phyloP scores from a whole-genome alignment of 176 grass and related monocot species.

The Oryza nivara region DNA sequence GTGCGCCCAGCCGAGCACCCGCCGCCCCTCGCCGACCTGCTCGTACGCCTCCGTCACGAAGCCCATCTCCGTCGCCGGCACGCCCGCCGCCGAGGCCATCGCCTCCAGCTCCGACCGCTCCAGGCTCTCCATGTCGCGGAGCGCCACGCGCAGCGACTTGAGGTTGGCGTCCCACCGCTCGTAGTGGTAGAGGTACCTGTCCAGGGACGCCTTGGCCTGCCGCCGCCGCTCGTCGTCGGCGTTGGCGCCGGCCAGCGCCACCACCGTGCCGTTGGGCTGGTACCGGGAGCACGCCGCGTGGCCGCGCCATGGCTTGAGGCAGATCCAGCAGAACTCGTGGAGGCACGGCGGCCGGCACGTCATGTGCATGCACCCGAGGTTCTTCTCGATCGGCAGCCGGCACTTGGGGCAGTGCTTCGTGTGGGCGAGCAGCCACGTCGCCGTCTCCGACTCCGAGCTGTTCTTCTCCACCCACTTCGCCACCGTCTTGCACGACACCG shows the following conservation, averaged over 20 bases:
- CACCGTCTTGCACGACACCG: conserved; percentile 25
- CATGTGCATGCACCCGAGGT: conserved; percentile 46
- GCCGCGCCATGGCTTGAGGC: conserved; percentile 24
- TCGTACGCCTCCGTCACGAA: conserved; percentile 8
- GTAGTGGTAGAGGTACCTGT: conserved; percentile 50
- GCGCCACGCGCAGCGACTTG: not conserved
- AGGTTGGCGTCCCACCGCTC: conserved; percentile 47
- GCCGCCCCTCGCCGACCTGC: conserved; percentile 19
- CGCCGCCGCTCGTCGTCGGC: not conserved
- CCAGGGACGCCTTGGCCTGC: conserved; percentile 37
- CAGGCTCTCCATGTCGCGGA: not conserved
- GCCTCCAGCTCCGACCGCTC: not conserved
- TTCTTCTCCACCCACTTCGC: conserved; percentile 9
- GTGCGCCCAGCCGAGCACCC: conserved; percentile 42
- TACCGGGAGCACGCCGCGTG: not conserved
- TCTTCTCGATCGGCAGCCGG: conserved; percentile 48
- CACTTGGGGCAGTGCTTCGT: conserved; percentile 48
- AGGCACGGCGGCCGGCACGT: conserved; percentile 24
- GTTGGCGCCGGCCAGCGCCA: not conserved
- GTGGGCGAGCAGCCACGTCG: conserved; percentile 36
- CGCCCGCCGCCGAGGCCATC: not conserved
- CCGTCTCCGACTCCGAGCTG: conserved; percentile 34
- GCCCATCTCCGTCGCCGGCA: not conserved
- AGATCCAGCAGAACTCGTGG: conserved; percentile 51
- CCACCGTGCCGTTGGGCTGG: not conserved